These are phyloP conservation scores for Candida vaughaniae DNA, from an alignment of 805 yeast genomes.

Conservation along the genomic window DNA sequence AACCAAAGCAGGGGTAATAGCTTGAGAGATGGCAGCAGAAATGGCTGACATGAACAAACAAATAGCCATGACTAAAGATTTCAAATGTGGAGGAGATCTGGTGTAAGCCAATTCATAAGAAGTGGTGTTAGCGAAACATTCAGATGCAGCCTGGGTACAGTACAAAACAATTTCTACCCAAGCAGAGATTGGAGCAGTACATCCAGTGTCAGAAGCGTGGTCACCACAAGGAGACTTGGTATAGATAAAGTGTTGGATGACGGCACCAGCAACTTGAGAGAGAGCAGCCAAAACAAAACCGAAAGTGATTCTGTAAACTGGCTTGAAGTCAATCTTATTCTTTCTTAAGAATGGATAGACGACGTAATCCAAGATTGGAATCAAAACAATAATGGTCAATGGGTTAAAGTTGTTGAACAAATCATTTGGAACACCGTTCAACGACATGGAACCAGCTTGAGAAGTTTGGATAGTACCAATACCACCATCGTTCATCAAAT, in stretches of 20 bases:
- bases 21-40: conserved; percentile 47
- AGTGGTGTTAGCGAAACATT: conserved; percentile 51
- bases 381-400: conserved; percentile 49
- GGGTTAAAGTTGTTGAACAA: conserved; percentile 55
- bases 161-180: conserved; percentile 19
- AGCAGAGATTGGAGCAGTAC: conserved; percentile 29
- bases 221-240: conserved; percentile 52
- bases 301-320: conserved; percentile 44
- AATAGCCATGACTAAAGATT: conserved; percentile 49
- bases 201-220: conserved; percentile 35
- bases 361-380: conserved; percentile 49
- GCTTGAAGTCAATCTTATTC: conserved; percentile 38
- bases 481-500: conserved; percentile 46
- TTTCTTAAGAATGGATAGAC: conserved; percentile 50
- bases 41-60: conserved; percentile 45
- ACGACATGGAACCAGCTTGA: conserved; percentile 54
- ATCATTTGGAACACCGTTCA: conserved; percentile 56
- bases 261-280: conserved; percentile 51
- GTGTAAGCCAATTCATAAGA: conserved; percentile 57
- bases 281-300: conserved; percentile 49
- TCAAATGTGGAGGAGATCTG: conserved; percentile 49
- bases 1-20: conserved; percentile 38
- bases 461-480: conserved; percentile 49
- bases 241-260: conserved; percentile 49
- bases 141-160: conserved; percentile 43